Conservation (phyloP, 768 basidiomycete species). For the Leucocoprinus sp. region DNA sequence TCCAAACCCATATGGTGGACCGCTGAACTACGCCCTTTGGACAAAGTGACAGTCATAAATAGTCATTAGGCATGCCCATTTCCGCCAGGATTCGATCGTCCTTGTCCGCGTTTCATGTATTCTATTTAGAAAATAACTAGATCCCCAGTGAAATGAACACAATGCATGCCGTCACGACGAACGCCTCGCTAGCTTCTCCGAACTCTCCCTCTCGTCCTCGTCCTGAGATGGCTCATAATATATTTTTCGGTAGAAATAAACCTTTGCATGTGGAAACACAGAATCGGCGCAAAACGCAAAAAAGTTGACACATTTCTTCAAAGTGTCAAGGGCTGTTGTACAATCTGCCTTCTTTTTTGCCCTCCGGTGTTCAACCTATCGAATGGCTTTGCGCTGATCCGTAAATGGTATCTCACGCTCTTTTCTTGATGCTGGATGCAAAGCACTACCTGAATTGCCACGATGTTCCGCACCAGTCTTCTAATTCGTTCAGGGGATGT, state of each 20-base stretch:
- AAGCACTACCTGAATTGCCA: too few species aligned
- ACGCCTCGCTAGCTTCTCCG: constrained; percentile 59
- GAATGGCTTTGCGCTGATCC: too few species aligned
- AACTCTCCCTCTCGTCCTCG: constrained; percentile 28
- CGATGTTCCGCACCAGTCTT: too few species aligned
- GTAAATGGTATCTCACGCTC: neutral
- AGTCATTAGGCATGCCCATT: too few species aligned
- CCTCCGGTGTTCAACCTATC: neutral
- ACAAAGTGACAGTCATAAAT: neutral
- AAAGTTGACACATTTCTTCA: too few species aligned
- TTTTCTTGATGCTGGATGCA: neutral
- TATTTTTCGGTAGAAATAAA: constrained; percentile 83
- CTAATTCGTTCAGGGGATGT: too few species aligned
- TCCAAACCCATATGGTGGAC: constrained; percentile 88
- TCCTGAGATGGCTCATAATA: constrained; percentile 82
- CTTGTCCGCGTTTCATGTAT: too few species aligned
- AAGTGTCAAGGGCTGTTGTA: too few species aligned
- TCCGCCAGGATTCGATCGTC: too few species aligned
- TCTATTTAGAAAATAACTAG: too few species aligned
- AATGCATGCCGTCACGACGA: constrained; percentile 80
- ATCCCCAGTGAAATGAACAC: constrained; percentile 94
- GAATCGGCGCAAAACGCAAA: too few species aligned
- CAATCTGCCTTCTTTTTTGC: too few species aligned
- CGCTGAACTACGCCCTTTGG: constrained; percentile 46
- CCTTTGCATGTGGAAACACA: constrained; percentile 4